Conservation (phyloP, 768 basidiomycete genomes). For the Russula sp. region DNA sequence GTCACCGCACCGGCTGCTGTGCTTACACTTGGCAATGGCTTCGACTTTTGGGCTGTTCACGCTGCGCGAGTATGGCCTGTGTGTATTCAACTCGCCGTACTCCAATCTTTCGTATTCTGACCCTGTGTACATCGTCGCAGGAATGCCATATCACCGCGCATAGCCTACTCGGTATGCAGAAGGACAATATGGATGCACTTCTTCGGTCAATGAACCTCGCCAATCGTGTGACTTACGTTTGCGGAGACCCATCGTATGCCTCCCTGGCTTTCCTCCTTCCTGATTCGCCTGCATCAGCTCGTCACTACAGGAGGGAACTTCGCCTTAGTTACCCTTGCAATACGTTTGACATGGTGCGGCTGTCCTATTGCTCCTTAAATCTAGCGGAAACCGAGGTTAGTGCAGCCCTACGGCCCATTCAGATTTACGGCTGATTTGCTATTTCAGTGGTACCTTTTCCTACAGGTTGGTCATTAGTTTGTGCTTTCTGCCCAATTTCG, state of each 20-base stretch:
- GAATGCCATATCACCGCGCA: conserved; percentile 14
- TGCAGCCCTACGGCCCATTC: background rate
- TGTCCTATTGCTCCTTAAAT: conserved; percentile 20
- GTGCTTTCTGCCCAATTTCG: conserved; percentile 13
- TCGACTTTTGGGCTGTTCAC: conserved; percentile 64
- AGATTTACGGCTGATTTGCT: background rate
- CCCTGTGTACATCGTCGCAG: background rate
- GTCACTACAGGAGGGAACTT: background rate
- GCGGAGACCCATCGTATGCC: conserved; percentile 17
- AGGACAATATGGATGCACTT: background rate
- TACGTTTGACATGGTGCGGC: conserved; percentile 23
- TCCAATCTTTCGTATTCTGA: background rate
- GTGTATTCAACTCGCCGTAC: conserved; percentile 21
- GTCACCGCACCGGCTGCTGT: conserved; percentile 44
- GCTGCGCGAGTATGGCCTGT: conserved; percentile 65
- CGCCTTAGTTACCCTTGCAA: conserved; percentile 2
- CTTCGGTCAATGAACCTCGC: background rate
- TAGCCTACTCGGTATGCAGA: conserved; percentile 9
- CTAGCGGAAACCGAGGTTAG: conserved; percentile 23
- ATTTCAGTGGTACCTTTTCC: conserved; percentile 20
- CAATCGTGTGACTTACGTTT: conserved; percentile 12
- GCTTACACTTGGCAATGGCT: conserved; percentile 69
- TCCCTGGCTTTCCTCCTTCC: background rate
- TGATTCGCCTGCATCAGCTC: background rate
- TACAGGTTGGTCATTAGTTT: conserved; percentile 8